Evolutionary conservation across 805 yeast genomes (phyloP), one percentile per base, ranked within the genome.

Genomic region (Lachancea kluyveri): DNA sequence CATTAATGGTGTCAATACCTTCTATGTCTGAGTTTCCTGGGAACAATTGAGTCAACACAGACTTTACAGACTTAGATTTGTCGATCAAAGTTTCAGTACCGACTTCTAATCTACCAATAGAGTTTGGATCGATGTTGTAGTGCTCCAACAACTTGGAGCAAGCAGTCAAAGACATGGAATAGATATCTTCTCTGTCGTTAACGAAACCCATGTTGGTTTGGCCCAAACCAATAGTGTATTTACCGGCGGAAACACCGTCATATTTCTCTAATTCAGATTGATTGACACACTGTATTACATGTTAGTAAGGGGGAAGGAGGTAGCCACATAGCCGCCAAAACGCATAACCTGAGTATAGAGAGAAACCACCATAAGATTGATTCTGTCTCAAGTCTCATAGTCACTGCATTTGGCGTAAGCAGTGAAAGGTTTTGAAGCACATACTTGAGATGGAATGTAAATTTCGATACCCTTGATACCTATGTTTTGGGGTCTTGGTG

Each of bases 121-220:
- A 65, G 56, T 70, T 66, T 31, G 85, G 75, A 60, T 90, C 96
- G 50, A 92, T 73, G 60, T 78, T 69, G 72, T 86, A 79, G 68
- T 87, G 79, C 52, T 76, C 70, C 52, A 92, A 65, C 54, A 92
- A 73, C 38, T 75, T 76, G 41, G 81, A 74, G 40, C 83, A 70
- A 13, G 72, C 96, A n/a, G 97, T 92, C 55, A 92, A 68, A n/a
- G 84, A 67, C 72, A 92, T 70, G 21, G 98, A 92, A 69, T 88
- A 88, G 52, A 87, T 87, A 56, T 92, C 98, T 65, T 92, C 97
- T 62, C 96, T 79, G 66, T 92, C 98, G 59, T 90, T 82, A 46
- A 92, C 97, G 52, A 85, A 92, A 12, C 94, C 75, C 99, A 92
- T 92, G 64, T 87, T 86, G 53, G 96, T 90, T 69, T 92, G 98